phyloP scores from a whole-genome alignment of 495 filamentous ascomycete genomes.

The Aspergillus mulundensis region DNA sequence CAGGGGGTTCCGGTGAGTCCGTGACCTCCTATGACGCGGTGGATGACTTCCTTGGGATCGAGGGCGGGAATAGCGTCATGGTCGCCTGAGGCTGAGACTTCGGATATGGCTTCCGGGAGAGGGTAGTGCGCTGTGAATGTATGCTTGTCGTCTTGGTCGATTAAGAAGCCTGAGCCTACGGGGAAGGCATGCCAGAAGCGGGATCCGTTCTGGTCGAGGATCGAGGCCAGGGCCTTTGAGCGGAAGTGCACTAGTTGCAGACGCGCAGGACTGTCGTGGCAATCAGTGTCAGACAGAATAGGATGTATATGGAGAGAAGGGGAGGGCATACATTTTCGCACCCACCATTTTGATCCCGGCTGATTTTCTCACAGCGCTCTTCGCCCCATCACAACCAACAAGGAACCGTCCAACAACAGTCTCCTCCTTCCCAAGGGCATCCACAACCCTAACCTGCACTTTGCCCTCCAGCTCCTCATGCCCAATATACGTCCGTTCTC shows the following conservation, averaged over 20 bases:
- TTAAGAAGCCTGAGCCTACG: slow-evolving; percentile 13
- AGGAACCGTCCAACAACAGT: slow-evolving; percentile 17
- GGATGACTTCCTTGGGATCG: slow-evolving; percentile 21
- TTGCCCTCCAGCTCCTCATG: slow-evolving; percentile 13
- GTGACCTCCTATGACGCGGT: slow-evolving; percentile 22
- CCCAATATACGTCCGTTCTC: slow-evolving; percentile 17
- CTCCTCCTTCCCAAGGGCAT: slow-evolving; percentile 3
- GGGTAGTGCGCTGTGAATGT: slow-evolving; percentile 28
- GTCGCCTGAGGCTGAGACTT: neutral
- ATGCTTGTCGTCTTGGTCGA: slow-evolving; percentile 30
- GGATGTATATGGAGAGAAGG: neutral
- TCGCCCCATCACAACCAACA: slow-evolving; percentile 24
- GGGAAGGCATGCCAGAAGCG: slow-evolving; percentile 32
- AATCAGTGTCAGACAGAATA: neutral
- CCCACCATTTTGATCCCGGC: slow-evolving; percentile 21
- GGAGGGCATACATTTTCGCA: slow-evolving; percentile 19
- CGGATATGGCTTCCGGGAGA: slow-evolving; percentile 12
- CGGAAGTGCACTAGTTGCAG: slow-evolving; percentile 31
- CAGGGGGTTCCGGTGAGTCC: neutral
- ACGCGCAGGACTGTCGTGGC: slow-evolving; percentile 13
- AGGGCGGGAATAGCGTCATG: neutral
- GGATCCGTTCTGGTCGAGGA: slow-evolving; percentile 7
- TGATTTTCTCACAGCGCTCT: slow-evolving; percentile 20
- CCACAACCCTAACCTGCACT: slow-evolving; percentile 15
- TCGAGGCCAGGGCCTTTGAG: slow-evolving; percentile 22